Conservation (phyloP, 495 filamentous ascomycete genomes). For the Chaetomidium leptoderma region DNA sequence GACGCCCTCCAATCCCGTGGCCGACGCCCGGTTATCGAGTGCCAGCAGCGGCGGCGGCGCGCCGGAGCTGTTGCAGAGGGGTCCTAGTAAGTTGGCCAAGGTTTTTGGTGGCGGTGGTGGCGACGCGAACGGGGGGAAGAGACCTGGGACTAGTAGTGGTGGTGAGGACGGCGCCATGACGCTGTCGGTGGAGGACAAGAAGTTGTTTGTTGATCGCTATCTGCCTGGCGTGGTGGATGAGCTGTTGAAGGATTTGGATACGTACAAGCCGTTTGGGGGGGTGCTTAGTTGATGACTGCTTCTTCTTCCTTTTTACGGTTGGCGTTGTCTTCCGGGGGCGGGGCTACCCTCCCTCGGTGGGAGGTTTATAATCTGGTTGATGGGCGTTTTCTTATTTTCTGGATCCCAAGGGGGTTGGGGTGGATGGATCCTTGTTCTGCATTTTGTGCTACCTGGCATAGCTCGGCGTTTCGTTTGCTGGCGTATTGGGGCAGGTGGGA, state of each 20-base stretch:
- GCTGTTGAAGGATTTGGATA: conserved; percentile 82
- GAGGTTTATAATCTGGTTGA: conserved; percentile 9
- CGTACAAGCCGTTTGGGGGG: conserved; percentile 66
- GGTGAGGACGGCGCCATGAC: conserved; percentile 44
- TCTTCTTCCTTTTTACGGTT: background rate
- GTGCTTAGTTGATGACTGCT: conserved; percentile 33
- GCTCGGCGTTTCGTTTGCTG: conserved; percentile 10
- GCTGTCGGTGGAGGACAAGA: conserved; percentile 81
- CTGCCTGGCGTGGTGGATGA: conserved; percentile 81
- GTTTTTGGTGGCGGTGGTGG: conserved; percentile 38
- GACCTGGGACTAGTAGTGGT: conserved; percentile 26
- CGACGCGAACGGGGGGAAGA: conserved; percentile 27
- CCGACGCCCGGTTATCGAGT: conserved; percentile 31
- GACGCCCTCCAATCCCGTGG: conserved; percentile 54
- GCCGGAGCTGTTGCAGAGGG: conserved; percentile 56
- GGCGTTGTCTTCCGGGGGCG: background rate
- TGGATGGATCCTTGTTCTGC: conserved; percentile 9
- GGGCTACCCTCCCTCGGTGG: conserved; percentile 20
- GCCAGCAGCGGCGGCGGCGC: conserved; percentile 22
- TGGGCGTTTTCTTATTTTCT: conserved; percentile 11
- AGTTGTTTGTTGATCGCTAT: conserved; percentile 72
- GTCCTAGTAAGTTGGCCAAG: conserved; percentile 64
- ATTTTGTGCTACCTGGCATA: conserved; percentile 7
- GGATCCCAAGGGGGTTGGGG: background rate
- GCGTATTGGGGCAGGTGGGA: background rate